Percentiles rank a stretch among this genome's conserved stretches.
Evolutionary conservation across 495 filamentous ascomycete species (phyloP).

Genomic region (Talaromyces proteolyticus): DNA sequence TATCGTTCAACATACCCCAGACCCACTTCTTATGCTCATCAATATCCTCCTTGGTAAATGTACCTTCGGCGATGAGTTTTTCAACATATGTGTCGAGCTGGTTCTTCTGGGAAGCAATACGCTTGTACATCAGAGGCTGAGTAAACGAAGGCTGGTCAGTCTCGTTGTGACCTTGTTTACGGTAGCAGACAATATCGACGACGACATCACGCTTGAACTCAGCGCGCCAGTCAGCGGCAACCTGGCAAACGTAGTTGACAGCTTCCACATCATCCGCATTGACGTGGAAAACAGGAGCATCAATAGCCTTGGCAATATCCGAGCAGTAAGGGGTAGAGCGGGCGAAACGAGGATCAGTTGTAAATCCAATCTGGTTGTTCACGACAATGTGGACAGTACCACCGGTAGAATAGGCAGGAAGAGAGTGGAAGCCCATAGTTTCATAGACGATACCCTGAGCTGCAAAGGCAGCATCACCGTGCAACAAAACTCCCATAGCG

Average conservation of each 20-base stretch:
- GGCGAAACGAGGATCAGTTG: constrained; percentile 95
- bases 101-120: constrained; percentile 71
- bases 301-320: constrained; percentile 97
- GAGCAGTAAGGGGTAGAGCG: constrained; percentile 98
- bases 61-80: constrained; percentile 80
- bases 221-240: constrained; percentile 94
- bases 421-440: constrained; percentile 92
- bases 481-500: constrained; percentile 91
- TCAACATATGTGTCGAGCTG: constrained; percentile 85
- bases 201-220: constrained; percentile 97
- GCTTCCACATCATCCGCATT: constrained; percentile 98
- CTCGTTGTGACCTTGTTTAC: constrained; percentile 98
- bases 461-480: constrained; percentile 96
- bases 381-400: constrained; percentile 96
- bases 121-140: constrained; percentile 99
- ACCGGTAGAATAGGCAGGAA: constrained; percentile 93
- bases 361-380: constrained; percentile 99
- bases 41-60: constrained; percentile 95
- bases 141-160: constrained; percentile 99
- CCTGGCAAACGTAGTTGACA: constrained; percentile 94
- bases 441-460: constrained; percentile 97
- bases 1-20: constrained; percentile 97
- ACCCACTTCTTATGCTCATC: constrained; percentile 99
- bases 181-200: constrained; percentile 97
- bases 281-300: constrained; percentile 97